Conservation (phyloP, 2,329 filamentous ascomycete genomes). For the Claviceps pazoutovae region DNA sequence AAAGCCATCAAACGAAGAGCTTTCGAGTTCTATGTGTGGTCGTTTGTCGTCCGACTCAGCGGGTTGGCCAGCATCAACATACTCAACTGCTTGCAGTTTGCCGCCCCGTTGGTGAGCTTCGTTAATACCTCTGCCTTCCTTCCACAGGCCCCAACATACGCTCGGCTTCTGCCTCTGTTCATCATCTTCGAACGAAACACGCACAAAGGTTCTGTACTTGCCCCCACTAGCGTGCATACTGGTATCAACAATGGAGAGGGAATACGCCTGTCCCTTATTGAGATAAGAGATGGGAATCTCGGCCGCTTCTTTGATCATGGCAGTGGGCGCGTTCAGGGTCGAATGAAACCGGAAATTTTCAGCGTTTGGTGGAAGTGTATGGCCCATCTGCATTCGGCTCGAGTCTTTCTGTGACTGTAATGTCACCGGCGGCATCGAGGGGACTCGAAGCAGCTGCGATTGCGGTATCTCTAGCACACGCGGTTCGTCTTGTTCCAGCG, state of each 20-base stretch:
- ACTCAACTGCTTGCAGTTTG: slow-evolving; percentile 88
- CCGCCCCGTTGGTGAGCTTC: slow-evolving; percentile 90
- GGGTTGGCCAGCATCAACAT: slow-evolving; percentile 54
- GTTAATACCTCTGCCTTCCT: slow-evolving; percentile 87
- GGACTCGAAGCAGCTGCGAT: slow-evolving; percentile 35
- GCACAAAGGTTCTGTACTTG: slow-evolving; percentile 77
- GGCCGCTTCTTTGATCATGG: slow-evolving; percentile 80
- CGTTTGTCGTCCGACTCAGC: slow-evolving; percentile 50
- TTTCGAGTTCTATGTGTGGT: slow-evolving; percentile 56
- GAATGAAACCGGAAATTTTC: slow-evolving; percentile 82
- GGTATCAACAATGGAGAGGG: slow-evolving; percentile 71
- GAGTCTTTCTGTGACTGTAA: slow-evolving; percentile 31
- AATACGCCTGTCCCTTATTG: slow-evolving; percentile 94
- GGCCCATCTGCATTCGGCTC: slow-evolving; percentile 29
- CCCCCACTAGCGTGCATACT: slow-evolving; percentile 47
- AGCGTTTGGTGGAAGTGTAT: slow-evolving; percentile 36
- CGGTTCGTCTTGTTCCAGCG: slow-evolving; percentile 61
- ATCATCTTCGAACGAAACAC: slow-evolving; percentile 95
- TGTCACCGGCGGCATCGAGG: slow-evolving; percentile 32
- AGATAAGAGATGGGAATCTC: slow-evolving; percentile 97
- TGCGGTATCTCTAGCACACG: slow-evolving; percentile 43
- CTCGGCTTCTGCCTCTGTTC: slow-evolving; percentile 75
- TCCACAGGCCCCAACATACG: slow-evolving; percentile 81
- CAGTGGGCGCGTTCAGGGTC: slow-evolving; percentile 83
- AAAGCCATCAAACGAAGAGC: slow-evolving; percentile 83